Evolutionary conservation across 1,139 yeast species (phyloP).

Genomic region (Taphrina flavorubra): DNA sequence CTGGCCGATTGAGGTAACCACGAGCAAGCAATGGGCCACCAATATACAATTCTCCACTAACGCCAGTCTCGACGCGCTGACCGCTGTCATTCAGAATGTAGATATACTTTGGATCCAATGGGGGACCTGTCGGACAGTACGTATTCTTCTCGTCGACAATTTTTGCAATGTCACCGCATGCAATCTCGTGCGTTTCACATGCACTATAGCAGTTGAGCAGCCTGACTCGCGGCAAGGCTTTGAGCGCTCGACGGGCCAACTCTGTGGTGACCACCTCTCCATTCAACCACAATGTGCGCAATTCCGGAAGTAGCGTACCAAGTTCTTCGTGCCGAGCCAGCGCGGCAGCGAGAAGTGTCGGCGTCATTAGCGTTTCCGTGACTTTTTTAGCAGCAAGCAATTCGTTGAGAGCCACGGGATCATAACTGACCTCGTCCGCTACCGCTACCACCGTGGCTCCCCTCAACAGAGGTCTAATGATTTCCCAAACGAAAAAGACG

Average conservation of each 20-base stretch:
- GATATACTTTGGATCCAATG: conserved; percentile 25
- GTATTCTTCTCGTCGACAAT: conserved; percentile 14
- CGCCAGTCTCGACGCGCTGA: conserved; percentile 10
- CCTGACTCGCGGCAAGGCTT: conserved; percentile 23
- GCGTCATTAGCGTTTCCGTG: conserved; percentile 33
- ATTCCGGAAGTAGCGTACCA: conserved; percentile 9
- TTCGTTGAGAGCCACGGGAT: conserved; percentile 23
- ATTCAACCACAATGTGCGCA: conserved; percentile 31
- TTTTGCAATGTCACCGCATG: conserved; percentile 33
- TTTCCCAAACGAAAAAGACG: conserved; percentile 34
- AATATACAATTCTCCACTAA: conserved; percentile 46
- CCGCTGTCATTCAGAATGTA: conserved; percentile 28
- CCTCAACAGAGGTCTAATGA: conserved; percentile 19
- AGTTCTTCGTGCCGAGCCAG: conserved; percentile 11
- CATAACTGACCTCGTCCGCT: conserved; percentile 32
- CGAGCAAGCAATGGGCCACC: conserved; percentile 47
- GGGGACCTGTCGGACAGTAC: conserved; percentile 26
- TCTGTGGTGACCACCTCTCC: conserved; percentile 37
- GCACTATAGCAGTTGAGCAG: conserved; percentile 36
- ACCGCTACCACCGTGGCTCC: conserved; percentile 34
- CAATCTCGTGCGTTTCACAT: conserved; percentile 33
- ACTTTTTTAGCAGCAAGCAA: conserved; percentile 6
- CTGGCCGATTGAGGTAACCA: conserved; percentile 46
- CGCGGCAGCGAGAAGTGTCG: conserved; percentile 24
- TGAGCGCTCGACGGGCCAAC: conserved; percentile 17